These are phyloP conservation scores for Podospora anserina DNA, from an alignment of 495 filamentous ascomycete species.

Conservation along the genomic window DNA sequence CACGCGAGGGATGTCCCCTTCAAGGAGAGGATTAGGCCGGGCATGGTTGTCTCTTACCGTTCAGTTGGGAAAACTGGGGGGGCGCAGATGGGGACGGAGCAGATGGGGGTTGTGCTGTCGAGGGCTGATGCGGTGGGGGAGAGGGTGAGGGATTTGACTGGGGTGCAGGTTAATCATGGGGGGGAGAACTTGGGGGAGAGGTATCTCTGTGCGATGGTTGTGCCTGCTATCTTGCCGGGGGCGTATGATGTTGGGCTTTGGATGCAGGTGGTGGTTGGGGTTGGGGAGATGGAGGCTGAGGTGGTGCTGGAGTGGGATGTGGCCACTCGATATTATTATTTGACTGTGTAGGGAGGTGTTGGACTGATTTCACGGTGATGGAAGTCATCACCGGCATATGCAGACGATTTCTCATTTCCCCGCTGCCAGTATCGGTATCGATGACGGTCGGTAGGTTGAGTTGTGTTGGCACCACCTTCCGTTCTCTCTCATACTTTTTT, in stretches of 20 bases:
- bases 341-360: conserved; percentile 22
- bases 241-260: conserved; percentile 36
- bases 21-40: conserved; percentile 32
- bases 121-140: conserved; percentile 16
- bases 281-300: conserved; percentile 37
- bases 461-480: too few species aligned
- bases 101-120: conserved; percentile 20
- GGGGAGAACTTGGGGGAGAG: conserved; percentile 3
- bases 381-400: too few species aligned
- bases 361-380: too few species aligned
- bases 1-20: conserved; percentile 22
- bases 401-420: too few species aligned
- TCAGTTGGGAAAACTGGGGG: background rate
- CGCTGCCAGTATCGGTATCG: too few species aligned
- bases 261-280: conserved; percentile 30
- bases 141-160: conserved; percentile 20
- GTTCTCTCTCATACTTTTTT: too few species aligned
- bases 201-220: conserved; percentile 33
- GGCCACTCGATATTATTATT: conserved; percentile 39
- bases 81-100: background rate
- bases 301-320: conserved; percentile 42
- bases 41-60: conserved; percentile 31
- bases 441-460: too few species aligned
- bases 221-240: conserved; percentile 27
- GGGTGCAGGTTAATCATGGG: conserved; percentile 13